These are phyloP conservation scores for Sporisorium graminicola DNA, from an alignment of 1,284 basidiomycete species.

Conservation along the genomic window DNA sequence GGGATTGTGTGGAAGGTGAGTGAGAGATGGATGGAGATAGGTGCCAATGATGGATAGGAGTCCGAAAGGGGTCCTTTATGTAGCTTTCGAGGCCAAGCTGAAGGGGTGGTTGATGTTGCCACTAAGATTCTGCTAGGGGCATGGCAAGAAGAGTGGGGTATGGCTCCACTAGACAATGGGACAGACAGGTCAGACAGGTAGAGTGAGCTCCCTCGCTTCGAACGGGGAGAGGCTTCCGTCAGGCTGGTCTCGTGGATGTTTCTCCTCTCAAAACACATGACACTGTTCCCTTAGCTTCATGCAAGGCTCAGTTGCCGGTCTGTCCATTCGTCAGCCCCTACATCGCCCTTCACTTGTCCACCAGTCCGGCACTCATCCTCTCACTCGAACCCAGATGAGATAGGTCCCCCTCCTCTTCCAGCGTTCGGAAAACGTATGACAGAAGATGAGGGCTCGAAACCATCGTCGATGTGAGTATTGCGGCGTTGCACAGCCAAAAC, in stretches of 20 bases:
- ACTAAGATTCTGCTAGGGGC: background rate
- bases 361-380: background rate
- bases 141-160: background rate
- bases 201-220: slow-evolving; percentile 3
- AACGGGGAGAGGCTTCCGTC: background rate
- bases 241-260: slow-evolving; percentile 1
- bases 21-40: slow-evolving; percentile 7
- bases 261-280: slow-evolving; percentile 42
- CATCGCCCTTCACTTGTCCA: background rate
- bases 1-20: background rate
- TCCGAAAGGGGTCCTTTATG: slow-evolving; percentile 17
- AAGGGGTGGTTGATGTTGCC: slow-evolving; percentile 8
- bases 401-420: background rate
- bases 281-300: slow-evolving; percentile 25
- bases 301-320: slow-evolving; percentile 24
- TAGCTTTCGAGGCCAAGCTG: slow-evolving; percentile 2
- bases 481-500: background rate
- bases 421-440: background rate
- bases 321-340: background rate
- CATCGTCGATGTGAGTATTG: background rate
- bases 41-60: background rate
- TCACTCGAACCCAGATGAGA: background rate
- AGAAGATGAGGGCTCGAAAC: background rate
- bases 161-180: slow-evolving; percentile 16
- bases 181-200: slow-evolving; percentile 9